Conservation (phyloP, 129 eudicot species). For the Flaveria trinervia region DNA sequence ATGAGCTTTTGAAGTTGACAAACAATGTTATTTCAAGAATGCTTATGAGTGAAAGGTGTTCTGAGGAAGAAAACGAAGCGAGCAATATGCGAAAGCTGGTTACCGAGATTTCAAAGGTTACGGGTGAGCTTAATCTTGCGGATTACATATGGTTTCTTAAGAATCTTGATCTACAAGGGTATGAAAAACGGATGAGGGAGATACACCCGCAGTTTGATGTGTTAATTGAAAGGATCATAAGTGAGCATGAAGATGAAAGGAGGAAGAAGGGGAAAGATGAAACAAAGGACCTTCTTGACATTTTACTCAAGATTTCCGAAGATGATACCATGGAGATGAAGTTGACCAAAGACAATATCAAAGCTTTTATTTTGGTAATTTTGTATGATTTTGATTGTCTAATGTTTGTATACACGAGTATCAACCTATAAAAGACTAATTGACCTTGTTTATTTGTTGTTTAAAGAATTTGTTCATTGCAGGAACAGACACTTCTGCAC, state of each 20-base stretch:
- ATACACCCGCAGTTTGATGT: slow-evolving; percentile 36
- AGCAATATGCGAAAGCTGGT: slow-evolving; percentile 47
- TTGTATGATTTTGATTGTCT: not conserved
- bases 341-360: slow-evolving; percentile 53
- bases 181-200: slow-evolving; percentile 43
- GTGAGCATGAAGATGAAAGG: slow-evolving; percentile 47
- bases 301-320: slow-evolving; percentile 55
- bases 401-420: not conserved
- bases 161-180: slow-evolving; percentile 70
- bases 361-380: slow-evolving; percentile 70
- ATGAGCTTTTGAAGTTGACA: slow-evolving; percentile 54
- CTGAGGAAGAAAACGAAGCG: slow-evolving; percentile 46
- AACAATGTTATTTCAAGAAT: slow-evolving; percentile 61
- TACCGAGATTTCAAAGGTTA: slow-evolving; percentile 44
- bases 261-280: slow-evolving; percentile 31
- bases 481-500: slow-evolving; percentile 72
- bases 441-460: not conserved
- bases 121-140: slow-evolving; percentile 52
- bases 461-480: slow-evolving; percentile 62
- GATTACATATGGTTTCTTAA: slow-evolving; percentile 61
- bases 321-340: slow-evolving; percentile 50
- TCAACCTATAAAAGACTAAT: not conserved
- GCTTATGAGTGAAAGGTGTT: slow-evolving; percentile 66
- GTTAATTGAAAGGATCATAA: slow-evolving; percentile 60
- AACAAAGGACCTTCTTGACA: slow-evolving; percentile 56